Base-by-base conservation (phyloP, 139 green algal species). In the Picochlorum sp. region DNA sequence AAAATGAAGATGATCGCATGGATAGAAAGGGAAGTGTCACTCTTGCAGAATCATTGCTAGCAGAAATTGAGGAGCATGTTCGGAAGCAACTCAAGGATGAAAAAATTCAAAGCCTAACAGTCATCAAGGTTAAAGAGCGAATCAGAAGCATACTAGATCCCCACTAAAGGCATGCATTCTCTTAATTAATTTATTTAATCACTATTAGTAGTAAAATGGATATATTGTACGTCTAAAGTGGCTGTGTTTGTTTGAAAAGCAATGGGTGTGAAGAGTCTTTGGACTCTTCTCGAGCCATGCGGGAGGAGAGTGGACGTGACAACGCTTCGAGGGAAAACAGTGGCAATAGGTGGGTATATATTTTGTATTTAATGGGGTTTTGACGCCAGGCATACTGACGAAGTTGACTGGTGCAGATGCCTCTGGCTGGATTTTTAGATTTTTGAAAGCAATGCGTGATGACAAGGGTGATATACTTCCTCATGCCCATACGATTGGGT, bases 351-450 rank as follows among this genome's bases (percentile, higher is more conserved):
- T 92, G 56, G 56, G 78, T 31, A n/a, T 14, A 59, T 54, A 0
- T 54, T 23, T 21, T 20, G 2, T 54, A 10, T 21, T 14, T 54
- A 54, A 54, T 54, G 67, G 16, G n/a, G 6, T n/a, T 14, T 70
- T 72, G 2, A 38, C 6, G 49, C 21, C 63, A 51, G 16, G 47
- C 47, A 54, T 18, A 24, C 11, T 41, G n/a, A 54, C 47, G 47
- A 4, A 21, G 47, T 64, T 16, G 21, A 30, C 14, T 7, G 0
- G 26, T 51, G 63, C 83, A 95, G 91, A 97, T 81, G 88, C 91
- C 1, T 97, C 89, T 49, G 96, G 97, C 16, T 98, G 93, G 93
- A 66, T 98, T 6, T 81, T 87, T 47, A 90, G 97, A 77, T 97
- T 98, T 72, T 84, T 98, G 38, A 89, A 92, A 51, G 89, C 92